Evolutionary conservation across 495 filamentous ascomycete genomes (phyloP), one percentile per base, ranked within the genome.

Genomic region (Echria macrotheca): DNA sequence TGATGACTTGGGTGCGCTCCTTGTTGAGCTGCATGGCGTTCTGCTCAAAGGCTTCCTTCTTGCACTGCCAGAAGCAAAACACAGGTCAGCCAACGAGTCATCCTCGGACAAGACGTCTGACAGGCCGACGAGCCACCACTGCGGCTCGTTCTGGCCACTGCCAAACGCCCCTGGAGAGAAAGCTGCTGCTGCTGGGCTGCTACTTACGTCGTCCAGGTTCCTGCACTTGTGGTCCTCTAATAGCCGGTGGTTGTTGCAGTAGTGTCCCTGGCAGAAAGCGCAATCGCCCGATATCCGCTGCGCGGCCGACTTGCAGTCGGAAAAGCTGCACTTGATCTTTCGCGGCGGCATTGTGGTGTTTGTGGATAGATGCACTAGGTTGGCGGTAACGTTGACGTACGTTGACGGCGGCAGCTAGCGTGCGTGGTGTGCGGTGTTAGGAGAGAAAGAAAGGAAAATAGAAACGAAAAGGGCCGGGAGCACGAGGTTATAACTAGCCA

Each of bases 211-310:
- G 71, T 97, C 94, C 51, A 98, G 72, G n/a, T 90, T 90, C 49
- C 76, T 80, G 70, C 93, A 98, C 64, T 87, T 85, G 71, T 98
- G 93, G 52, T 88, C 84, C 70, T 98, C 93, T 39, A 97, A 67
- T 68, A 97, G 80, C 12, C 93, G 77, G 72, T 98, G 93, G 73
- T 87, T 90, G 44, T 85, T 87, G 72, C 93, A 98, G 73, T 86
- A 97, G 66, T 93, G 86, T 12, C 90, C 90, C 42, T 82, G 72
- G 75, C 93, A 98, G 71, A 97, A 97, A 44, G 81, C 84, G 73
- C 93, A 98, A 70, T 97, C 93, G 8, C 94, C 94, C 35, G 95
- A 86, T 62, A 97, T 96, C 47, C 86, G 80, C 65, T 94, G 89
- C 18, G 90, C 89, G 25, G 78, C 77, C 52, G 84, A 79, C 65